Conservation (phyloP, 2,329 filamentous ascomycete species). For the Grosmannia serpens region DNA sequence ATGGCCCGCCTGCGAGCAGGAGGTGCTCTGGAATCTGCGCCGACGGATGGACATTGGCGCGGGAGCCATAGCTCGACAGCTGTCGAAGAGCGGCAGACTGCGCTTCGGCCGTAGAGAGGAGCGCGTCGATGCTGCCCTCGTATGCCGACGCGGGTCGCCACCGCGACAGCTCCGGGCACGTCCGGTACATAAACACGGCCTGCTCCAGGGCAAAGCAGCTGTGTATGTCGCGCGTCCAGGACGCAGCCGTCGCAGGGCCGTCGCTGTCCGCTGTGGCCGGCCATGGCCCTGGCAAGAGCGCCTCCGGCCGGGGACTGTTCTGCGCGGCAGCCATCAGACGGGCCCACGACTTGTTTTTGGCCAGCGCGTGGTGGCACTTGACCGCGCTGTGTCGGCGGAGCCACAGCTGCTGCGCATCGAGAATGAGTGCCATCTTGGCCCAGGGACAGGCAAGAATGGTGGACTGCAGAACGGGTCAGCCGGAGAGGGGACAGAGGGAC, state of each 20-base stretch:
- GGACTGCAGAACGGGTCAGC: not conserved
- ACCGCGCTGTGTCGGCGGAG: not conserved
- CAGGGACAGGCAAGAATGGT: slow-evolving; percentile 8
- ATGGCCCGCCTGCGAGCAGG: slow-evolving; percentile 14
- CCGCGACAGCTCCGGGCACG: not conserved
- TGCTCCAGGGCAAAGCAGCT: not conserved
- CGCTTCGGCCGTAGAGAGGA: not conserved
- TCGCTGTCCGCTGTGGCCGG: not conserved
- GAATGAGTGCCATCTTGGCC: slow-evolving; percentile 8
- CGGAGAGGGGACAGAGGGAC: not conserved
- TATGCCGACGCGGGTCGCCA: not conserved
- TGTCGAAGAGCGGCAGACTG: no score
- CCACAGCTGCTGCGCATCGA: slow-evolving; percentile 12
- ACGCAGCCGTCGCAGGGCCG: not conserved
- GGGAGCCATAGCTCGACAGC: no score
- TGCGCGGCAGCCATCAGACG: not conserved
- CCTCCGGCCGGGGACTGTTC: not conserved
- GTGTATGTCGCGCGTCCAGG: not conserved
- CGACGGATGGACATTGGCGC: slow-evolving; percentile 15
- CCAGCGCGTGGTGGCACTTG: not conserved
- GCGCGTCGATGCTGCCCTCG: not conserved
- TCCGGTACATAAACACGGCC: not conserved
- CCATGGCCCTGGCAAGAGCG: not conserved
- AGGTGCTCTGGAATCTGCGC: slow-evolving; percentile 17
- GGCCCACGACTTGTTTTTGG: not conserved